Conservation (phyloP, 2,329 filamentous ascomycete genomes). For the Aureobasidium pullulans region DNA sequence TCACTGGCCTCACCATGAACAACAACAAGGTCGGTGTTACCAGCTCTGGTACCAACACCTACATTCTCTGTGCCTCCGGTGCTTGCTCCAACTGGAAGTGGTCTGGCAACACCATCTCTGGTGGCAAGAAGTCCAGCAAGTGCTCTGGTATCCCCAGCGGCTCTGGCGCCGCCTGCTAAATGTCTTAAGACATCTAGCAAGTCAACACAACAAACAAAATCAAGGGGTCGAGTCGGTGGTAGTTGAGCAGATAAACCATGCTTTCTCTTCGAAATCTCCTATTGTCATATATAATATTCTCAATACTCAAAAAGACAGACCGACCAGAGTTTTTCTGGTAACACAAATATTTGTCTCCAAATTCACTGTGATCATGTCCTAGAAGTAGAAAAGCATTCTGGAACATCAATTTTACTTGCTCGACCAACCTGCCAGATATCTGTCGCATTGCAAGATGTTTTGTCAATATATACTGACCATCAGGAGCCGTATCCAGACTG, state of each 20-base stretch:
- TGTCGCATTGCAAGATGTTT: too few species aligned
- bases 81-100: slow-evolving; percentile 49
- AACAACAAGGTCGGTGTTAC: slow-evolving; percentile 39
- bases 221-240: background rate
- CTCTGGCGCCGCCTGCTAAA: slow-evolving; percentile 5
- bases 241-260: background rate
- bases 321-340: background rate
- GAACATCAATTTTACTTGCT: too few species aligned
- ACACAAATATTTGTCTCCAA: background rate
- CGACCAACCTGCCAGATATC: too few species aligned
- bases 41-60: slow-evolving; percentile 33
- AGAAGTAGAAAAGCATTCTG: too few species aligned
- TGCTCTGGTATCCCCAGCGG: slow-evolving; percentile 24
- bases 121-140: slow-evolving; percentile 39
- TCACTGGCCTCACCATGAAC: slow-evolving; percentile 42
- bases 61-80: slow-evolving; percentile 48
- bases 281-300: background rate
- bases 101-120: slow-evolving; percentile 42
- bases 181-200: background rate
- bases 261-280: slow-evolving; percentile 3
- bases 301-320: background rate
- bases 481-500: too few species aligned
- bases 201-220: background rate
- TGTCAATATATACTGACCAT: too few species aligned
- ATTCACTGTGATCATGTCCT: background rate